These are phyloP conservation scores for Rhodotorula sp. DNA, from an alignment of 1,284 basidiomycete species.

Conservation along the genomic window DNA sequence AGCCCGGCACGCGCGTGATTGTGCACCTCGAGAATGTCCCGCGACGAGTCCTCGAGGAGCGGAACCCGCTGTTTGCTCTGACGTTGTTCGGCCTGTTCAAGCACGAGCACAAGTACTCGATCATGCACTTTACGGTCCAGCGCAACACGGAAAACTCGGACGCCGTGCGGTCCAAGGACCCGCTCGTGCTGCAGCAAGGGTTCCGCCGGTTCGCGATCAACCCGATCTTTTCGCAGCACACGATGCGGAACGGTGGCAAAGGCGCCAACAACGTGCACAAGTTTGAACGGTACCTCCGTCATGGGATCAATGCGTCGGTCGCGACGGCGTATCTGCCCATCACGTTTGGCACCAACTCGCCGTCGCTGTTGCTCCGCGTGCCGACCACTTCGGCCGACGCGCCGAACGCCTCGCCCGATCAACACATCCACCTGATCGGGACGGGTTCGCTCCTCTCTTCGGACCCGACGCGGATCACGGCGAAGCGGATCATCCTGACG, in stretches of 20 bases:
- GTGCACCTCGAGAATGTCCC: slow-evolving; percentile 72
- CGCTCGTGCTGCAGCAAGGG: slow-evolving; percentile 82
- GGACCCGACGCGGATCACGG: slow-evolving; percentile 85
- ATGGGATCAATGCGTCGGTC: slow-evolving; percentile 63
- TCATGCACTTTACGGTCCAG: slow-evolving; percentile 88
- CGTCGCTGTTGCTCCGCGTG: slow-evolving; percentile 42
- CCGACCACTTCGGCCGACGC: slow-evolving; percentile 44
- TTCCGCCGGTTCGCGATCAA: slow-evolving; percentile 78
- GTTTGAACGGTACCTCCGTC: slow-evolving; percentile 87
- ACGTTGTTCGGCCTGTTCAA: slow-evolving; percentile 80
- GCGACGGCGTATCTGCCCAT: slow-evolving; percentile 87
- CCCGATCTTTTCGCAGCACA: slow-evolving; percentile 89
- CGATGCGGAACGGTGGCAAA: slow-evolving; percentile 74
- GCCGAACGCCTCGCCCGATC: slow-evolving; percentile 44
- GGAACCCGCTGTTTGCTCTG: slow-evolving; percentile 57
- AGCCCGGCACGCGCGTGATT: slow-evolving; percentile 78
- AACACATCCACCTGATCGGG: slow-evolving; percentile 66
- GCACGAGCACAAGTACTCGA: slow-evolving; percentile 95
- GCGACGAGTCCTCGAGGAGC: slow-evolving; percentile 51
- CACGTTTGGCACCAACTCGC: slow-evolving; percentile 63
- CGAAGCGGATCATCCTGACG: slow-evolving; percentile 88
- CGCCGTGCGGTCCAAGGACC: slow-evolving; percentile 89
- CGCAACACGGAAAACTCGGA: slow-evolving; percentile 92
- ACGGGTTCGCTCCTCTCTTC: slow-evolving; percentile 84
- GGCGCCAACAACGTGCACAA: slow-evolving; percentile 97